These are phyloP conservation scores for Prunus yedoensis DNA, from an alignment of 331 rosid genomes.

Conservation along the genomic window DNA sequence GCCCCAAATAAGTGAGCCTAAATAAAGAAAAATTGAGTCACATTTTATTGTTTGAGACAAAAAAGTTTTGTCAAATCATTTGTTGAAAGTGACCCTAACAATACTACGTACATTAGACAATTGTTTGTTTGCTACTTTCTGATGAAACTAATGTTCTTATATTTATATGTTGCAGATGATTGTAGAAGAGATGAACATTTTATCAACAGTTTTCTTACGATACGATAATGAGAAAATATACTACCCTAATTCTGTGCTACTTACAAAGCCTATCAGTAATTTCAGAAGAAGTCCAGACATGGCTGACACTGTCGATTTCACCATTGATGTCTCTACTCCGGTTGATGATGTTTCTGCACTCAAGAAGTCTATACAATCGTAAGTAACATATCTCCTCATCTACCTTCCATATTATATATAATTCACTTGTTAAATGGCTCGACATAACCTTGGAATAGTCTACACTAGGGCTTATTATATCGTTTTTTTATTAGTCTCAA, in stretches of 20 bases:
- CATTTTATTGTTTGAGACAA: too few relatives aligned
- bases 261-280: slow-evolving; percentile 73
- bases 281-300: slow-evolving; percentile 85
- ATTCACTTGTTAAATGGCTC: not conserved
- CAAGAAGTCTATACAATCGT: slow-evolving; percentile 75
- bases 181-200: slow-evolving; percentile 90
- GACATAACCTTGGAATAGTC: not conserved
- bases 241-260: slow-evolving; percentile 77
- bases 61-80: too few relatives aligned
- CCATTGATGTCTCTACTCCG: slow-evolving; percentile 61
- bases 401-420: not conserved
- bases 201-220: slow-evolving; percentile 77
- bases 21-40: too few relatives aligned
- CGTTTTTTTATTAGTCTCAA: too few relatives aligned
- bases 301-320: slow-evolving; percentile 61
- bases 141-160: not conserved
- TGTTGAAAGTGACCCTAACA: not conserved
- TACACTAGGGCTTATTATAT: too few relatives aligned
- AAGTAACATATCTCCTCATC: slow-evolving; percentile 16
- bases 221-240: slow-evolving; percentile 82
- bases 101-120: not conserved
- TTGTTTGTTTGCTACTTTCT: not conserved
- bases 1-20: too few relatives aligned
- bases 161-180: slow-evolving; percentile 44
- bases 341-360: slow-evolving; percentile 60